Conservation (phyloP, 2,329 filamentous ascomycete species). For the Verticillium albo-atrum region DNA sequence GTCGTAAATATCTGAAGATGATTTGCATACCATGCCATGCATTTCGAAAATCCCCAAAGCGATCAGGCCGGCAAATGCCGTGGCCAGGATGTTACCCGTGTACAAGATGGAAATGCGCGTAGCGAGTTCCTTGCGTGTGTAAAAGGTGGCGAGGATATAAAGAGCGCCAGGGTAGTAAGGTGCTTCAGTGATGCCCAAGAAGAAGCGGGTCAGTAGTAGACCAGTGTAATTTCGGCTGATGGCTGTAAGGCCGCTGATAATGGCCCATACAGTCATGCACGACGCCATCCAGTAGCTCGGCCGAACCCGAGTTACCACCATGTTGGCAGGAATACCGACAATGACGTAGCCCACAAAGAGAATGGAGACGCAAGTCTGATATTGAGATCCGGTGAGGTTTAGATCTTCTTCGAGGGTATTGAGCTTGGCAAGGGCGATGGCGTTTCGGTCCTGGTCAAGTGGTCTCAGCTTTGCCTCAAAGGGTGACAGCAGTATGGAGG, state of each 20-base stretch:
- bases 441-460: slow-evolving; percentile 41
- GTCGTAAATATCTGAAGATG: slow-evolving; percentile 17
- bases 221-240: slow-evolving; percentile 19
- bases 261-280: slow-evolving; percentile 17
- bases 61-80: slow-evolving; percentile 21
- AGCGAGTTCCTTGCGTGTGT: slow-evolving; percentile 23
- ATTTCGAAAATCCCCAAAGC: slow-evolving; percentile 21
- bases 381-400: slow-evolving; percentile 29
- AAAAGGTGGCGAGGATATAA: slow-evolving; percentile 22
- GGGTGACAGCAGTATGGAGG: background rate
- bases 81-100: slow-evolving; percentile 21
- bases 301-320: slow-evolving; percentile 9
- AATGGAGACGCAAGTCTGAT: slow-evolving; percentile 8
- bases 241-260: slow-evolving; percentile 20
- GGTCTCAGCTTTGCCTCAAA: background rate
- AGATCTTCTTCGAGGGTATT: slow-evolving; percentile 50
- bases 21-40: slow-evolving; percentile 14
- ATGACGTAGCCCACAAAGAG: slow-evolving; percentile 17
- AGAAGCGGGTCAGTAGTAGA: slow-evolving; percentile 18
- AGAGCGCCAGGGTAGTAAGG: slow-evolving; percentile 23
- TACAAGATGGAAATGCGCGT: slow-evolving; percentile 21
- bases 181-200: slow-evolving; percentile 22
- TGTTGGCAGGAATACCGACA: slow-evolving; percentile 21
- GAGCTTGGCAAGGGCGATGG: slow-evolving; percentile 52
- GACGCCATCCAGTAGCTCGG: slow-evolving; percentile 8